Percentiles rank a stretch among this genome's conserved stretches.
These are phyloP conservation scores for Solanum bulbocastanum DNA, from an alignment of 257 asterid species.

Conservation along the genomic window DNA sequence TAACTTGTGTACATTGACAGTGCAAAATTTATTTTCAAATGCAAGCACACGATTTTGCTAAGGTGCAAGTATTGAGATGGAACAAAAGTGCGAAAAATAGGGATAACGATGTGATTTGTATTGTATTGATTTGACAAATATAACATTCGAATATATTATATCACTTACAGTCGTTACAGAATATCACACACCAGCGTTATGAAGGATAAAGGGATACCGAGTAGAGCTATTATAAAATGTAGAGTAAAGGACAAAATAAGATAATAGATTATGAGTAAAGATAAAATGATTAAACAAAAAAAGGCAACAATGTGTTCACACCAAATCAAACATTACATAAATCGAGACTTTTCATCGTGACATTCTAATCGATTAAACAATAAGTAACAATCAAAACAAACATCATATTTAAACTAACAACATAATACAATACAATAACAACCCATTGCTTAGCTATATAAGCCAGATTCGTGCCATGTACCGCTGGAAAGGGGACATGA, in stretches of 20 bases:
- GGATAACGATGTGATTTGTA: background rate
- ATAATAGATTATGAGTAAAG: too few species aligned
- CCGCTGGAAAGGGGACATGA: background rate
- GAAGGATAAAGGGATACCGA: fast-evolving
- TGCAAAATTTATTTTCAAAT: background rate
- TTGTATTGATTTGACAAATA: background rate
- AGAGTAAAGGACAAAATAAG: background rate
- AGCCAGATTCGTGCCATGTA: background rate
- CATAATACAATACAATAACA: background rate
- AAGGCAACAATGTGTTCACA: background rate
- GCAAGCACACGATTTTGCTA: background rate
- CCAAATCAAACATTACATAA: fast-evolving
- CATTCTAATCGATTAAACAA: fast-evolving
- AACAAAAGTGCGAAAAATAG: background rate
- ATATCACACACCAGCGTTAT: fast-evolving
- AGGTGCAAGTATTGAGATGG: fast-evolving
- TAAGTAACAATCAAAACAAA: background rate
- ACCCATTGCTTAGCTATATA: too few species aligned
- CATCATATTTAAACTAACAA: background rate
- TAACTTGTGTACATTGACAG: background rate
- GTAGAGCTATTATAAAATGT: background rate
- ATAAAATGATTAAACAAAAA: too few species aligned
- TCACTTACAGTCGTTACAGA: fast-evolving
- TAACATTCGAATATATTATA: fast-evolving
- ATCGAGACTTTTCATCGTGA: fast-evolving